These are phyloP conservation scores for Sedum album DNA, from an alignment of 164 flowering plant genomes.

Conservation along the genomic window DNA sequence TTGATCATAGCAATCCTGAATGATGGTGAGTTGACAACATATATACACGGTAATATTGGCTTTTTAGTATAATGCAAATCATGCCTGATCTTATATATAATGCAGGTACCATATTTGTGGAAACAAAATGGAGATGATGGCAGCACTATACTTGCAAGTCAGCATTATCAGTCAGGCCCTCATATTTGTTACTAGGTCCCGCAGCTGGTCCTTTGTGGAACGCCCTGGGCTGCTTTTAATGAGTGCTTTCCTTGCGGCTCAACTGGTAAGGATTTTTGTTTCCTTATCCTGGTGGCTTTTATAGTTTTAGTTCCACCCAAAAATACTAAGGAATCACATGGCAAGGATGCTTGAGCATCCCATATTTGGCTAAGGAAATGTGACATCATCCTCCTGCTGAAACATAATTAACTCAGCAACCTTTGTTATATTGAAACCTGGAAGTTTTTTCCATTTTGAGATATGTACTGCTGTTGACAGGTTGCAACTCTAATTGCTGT, in stretches of 20 bases:
- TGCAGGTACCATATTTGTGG: slow-evolving; percentile 31
- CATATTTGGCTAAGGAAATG: not conserved
- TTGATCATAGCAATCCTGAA: slow-evolving; percentile 45
- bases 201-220: not conserved
- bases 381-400: not conserved
- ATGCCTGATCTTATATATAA: slow-evolving; percentile 5
- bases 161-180: slow-evolving; percentile 2
- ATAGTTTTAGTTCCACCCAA: not conserved
- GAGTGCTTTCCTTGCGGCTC: not conserved
- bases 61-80: not conserved
- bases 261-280: not conserved
- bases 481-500: not conserved
- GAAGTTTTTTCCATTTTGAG: not conserved
- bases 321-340: not conserved
- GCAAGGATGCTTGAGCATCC: not conserved
- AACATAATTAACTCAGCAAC: not conserved
- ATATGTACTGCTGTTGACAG: not conserved
- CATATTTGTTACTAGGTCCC: not conserved
- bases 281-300: not conserved
- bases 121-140: slow-evolving; percentile 2
- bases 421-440: not conserved
- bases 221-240: not conserved
- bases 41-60: too few species aligned
- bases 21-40: slow-evolving; percentile 26
- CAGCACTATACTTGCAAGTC: not conserved